phyloP scores from a whole-genome alignment of 2,329 filamentous ascomycete species.

The Epichloe uncinata region DNA sequence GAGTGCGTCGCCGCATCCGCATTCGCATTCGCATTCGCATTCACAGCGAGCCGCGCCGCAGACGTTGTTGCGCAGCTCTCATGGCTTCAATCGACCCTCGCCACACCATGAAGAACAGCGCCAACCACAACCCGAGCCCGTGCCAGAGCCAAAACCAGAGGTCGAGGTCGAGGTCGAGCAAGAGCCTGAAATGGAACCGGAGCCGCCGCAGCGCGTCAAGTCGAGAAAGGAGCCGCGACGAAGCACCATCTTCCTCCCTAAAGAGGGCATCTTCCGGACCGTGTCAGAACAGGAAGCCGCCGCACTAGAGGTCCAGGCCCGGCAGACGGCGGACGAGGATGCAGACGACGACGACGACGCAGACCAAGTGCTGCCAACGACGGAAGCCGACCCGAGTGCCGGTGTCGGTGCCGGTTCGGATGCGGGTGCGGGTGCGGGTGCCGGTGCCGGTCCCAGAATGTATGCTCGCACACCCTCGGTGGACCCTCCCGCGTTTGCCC shows the following conservation, averaged over 20 bases:
- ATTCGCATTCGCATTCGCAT: slow-evolving; percentile 13
- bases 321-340: slow-evolving; percentile 12
- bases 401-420: slow-evolving; percentile 13
- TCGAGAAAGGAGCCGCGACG: slow-evolving; percentile 29
- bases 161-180: slow-evolving; percentile 12
- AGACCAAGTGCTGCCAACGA: slow-evolving; percentile 8
- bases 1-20: slow-evolving; percentile 19
- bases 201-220: slow-evolving; percentile 10
- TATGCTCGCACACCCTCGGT: slow-evolving; percentile 49
- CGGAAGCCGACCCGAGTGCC: slow-evolving; percentile 20
- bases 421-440: slow-evolving; percentile 8
- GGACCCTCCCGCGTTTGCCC: slow-evolving; percentile 46
- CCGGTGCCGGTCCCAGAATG: slow-evolving; percentile 19
- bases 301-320: slow-evolving; percentile 24
- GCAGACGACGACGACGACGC: slow-evolving; percentile 3
- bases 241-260: slow-evolving; percentile 45
- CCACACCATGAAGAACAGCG: not conserved
- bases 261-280: slow-evolving; percentile 50
- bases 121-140: not conserved
- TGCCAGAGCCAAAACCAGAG: not conserved
- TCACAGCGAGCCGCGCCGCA: slow-evolving; percentile 5
- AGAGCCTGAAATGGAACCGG: slow-evolving; percentile 11
- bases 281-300: slow-evolving; percentile 41
- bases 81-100: not conserved
- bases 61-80: not conserved